Percentiles rank a stretch among this genome's conserved stretches.
These are phyloP conservation scores for Arthromyces matolae DNA, from an alignment of 768 basidiomycete genomes.

Conservation along the genomic window DNA sequence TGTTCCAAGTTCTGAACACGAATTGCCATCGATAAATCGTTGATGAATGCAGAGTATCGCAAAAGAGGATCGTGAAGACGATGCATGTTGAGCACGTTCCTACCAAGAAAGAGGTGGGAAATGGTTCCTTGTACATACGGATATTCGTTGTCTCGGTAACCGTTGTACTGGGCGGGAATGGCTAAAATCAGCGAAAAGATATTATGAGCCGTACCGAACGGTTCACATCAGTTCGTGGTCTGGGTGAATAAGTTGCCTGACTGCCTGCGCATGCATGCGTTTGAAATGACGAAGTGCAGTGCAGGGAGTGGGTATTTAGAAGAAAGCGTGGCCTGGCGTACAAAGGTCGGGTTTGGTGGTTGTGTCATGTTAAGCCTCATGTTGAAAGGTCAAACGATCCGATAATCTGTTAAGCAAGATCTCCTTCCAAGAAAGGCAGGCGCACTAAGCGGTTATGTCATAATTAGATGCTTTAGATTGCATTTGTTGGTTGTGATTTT, in stretches of 20 bases:
- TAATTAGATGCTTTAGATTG: conserved; percentile 12
- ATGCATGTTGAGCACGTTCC: conserved; percentile 11
- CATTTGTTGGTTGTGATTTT: conserved; percentile 15
- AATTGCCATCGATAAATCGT: conserved; percentile 4
- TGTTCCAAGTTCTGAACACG: background rate
- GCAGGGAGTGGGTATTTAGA: background rate
- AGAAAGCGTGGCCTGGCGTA: background rate
- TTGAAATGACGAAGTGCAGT: background rate
- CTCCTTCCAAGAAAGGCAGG: conserved; percentile 14
- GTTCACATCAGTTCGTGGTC: background rate
- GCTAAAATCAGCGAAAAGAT: conserved; percentile 3
- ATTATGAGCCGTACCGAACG: conserved; percentile 11
- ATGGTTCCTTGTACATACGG: conserved; percentile 1
- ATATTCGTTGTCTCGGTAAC: conserved; percentile 22
- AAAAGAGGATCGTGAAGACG: background rate
- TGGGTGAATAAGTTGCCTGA: background rate
- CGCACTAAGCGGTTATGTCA: conserved; percentile 14
- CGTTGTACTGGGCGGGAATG: conserved; percentile 13
- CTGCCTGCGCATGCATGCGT: background rate
- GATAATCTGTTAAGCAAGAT: conserved; percentile 14
- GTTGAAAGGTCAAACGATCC: conserved; percentile 6
- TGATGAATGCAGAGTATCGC: no score
- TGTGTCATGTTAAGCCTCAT: conserved; percentile 4
- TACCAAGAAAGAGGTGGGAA: conserved; percentile 6
- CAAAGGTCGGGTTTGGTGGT: background rate